Evolutionary conservation across 305 asterid species (phyloP).

Genomic region (Plantago coronopus): DNA sequence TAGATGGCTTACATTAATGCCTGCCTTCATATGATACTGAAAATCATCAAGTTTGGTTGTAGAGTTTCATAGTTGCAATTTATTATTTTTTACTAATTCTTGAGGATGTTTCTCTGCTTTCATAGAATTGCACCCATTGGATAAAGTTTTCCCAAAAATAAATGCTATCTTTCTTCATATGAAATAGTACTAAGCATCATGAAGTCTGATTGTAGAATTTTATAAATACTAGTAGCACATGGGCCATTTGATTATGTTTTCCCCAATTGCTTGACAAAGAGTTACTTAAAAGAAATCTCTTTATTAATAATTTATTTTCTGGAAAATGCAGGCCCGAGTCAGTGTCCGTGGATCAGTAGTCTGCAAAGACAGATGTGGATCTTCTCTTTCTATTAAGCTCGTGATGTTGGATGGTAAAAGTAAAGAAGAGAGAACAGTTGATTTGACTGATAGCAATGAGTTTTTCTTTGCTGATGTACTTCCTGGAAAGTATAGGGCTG

Average conservation of each 20-base stretch:
- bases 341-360: constrained; percentile 68
- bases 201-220: too few relatives aligned
- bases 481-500: constrained; percentile 86
- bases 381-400: constrained; percentile 69
- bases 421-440: constrained; percentile 45
- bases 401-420: constrained; percentile 57
- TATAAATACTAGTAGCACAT: constrained; percentile 5
- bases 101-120: constrained; percentile 1
- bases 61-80: constrained; percentile 14
- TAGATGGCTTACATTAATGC: constrained; percentile 14
- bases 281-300: constrained; percentile 14
- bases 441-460: constrained; percentile 57
- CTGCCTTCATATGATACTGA: constrained; percentile 13
- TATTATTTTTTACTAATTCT: constrained; percentile 7
- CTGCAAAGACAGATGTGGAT: constrained; percentile 81
- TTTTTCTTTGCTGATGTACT: constrained; percentile 71
- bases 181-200: too few relatives aligned
- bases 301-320: constrained; percentile 3
- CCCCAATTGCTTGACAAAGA: constrained; percentile 11
- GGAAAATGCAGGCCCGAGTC: constrained; percentile 68
- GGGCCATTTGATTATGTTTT: constrained; percentile 15
- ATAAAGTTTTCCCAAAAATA: too few relatives aligned
- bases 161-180: not conserved
- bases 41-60: not conserved
- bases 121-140: too few relatives aligned